Percentiles rank a stretch among this genome's conserved stretches.
Conservation (phyloP, 768 basidiomycete genomes). For the Glaciozyma antarctica region DNA sequence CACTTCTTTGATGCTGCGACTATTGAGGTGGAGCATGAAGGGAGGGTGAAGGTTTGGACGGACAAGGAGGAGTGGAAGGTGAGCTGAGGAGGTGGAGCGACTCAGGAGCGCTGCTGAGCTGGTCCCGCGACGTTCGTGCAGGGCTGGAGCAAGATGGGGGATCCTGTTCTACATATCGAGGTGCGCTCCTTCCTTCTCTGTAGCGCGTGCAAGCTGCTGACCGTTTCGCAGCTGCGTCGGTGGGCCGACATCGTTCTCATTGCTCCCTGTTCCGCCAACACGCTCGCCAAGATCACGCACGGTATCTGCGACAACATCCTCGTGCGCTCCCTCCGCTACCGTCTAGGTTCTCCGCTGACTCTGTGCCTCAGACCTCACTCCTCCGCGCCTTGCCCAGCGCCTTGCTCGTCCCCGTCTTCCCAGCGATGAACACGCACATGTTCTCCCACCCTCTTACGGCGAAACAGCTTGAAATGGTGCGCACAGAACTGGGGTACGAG, state of each 20-base stretch:
- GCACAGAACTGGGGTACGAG: constrained; percentile 65
- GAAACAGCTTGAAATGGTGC: constrained; percentile 65
- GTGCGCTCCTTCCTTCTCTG: constrained; percentile 40
- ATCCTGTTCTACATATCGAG: constrained; percentile 94
- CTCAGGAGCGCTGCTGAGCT: neutral
- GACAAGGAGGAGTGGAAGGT: constrained; percentile 92
- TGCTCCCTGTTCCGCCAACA: constrained; percentile 95
- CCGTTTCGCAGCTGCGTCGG: constrained; percentile 40
- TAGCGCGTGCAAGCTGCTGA: neutral
- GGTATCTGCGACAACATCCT: constrained; percentile 84
- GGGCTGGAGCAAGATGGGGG: constrained; percentile 66
- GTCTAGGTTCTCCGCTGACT: constrained; percentile 2
- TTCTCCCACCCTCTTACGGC: constrained; percentile 85
- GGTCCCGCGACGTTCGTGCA: constrained; percentile 35
- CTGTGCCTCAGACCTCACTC: constrained; percentile 46
- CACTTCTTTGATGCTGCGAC: constrained; percentile 60
- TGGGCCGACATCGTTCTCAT: constrained; percentile 96
- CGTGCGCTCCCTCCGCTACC: constrained; percentile 43
- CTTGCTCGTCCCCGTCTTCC: constrained; percentile 82
- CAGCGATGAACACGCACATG: constrained; percentile 99
- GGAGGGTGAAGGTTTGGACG: constrained; percentile 64
- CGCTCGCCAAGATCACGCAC: constrained; percentile 79
- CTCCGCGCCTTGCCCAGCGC: constrained; percentile 66
- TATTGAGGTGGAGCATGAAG: constrained; percentile 40
- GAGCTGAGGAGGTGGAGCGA: constrained; percentile 37